Base-by-base conservation (phyloP, 2,329 filamentous ascomycete species). In the Pseudogymnoascus sp. region DNA sequence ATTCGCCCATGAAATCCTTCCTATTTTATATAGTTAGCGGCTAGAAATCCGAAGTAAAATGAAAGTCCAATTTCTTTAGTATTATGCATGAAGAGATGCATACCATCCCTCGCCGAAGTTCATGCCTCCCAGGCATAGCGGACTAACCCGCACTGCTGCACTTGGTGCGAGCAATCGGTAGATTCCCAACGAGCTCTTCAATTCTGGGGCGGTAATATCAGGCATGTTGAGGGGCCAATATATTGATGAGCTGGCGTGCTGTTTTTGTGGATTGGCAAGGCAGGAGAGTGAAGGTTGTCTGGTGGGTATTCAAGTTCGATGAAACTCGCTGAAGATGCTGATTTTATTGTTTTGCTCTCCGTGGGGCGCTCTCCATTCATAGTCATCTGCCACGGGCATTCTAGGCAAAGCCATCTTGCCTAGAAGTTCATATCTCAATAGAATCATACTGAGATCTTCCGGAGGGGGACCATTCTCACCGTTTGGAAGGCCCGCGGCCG, bases 121-220 rank as follows among this genome's bases (percentile, higher is more conserved):
- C 84, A 88, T 88, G 61, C 78, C 78, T 10, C 86, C 88, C 1
- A 91, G 79, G 46, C 82, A 85, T 0, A 90, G 73, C 4, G 87
- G 87, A 66, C 84, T 87, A n/a, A 90, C 87, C 33, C 85, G 79
- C 22, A 90, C 79, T 0, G 82, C 81, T 2, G 89, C 88, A 0
- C 80, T 83, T 8, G 87, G 86, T 1, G 87, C 83, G 11, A 91
- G 81, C 53, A 90, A 74, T 6, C 87, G 84, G 69, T 89, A 88
- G 61, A 84, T 81, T 65, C 79, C 85, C 66, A 90, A 75, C 62
- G 84, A 81, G 63, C 85, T 86, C 72, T 83, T 79, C 26, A 85
- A 81, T 3, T 79, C 74, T 3, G 82, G 77, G 5, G 81, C 78
- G 16, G 77, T 76, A 14, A 76, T 65, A 38, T 65, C 63, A 65